Evolutionary conservation across 306 rosid genomes (phyloP), one percentile per base, ranked within the genome.

Genomic region (Dryas alaskensis): DNA sequence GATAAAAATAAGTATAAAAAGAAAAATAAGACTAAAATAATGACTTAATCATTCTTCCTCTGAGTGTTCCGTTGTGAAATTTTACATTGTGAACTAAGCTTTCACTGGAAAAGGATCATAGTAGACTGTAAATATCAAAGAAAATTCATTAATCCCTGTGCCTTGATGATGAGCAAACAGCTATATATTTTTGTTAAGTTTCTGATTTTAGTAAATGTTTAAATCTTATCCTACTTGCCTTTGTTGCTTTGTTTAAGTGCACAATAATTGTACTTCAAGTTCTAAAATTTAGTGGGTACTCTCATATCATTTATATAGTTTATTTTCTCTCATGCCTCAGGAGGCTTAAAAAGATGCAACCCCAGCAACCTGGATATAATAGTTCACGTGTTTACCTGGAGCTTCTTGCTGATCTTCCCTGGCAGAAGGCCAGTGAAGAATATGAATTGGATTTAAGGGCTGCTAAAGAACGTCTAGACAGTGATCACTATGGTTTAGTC

Each of bases 301-400:
- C 48, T 50, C 60, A 17, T 60, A 64, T 77, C 6, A 65, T 75
- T 76, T 47, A 69, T 69, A 10, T 43, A 55, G 44, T 10, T 57
- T 58, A 54, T 63, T 69, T 49, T 59, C 39, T 69, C 68, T 42
- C 76, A 31, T 64, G 50, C 81, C 74, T 73, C 84, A 94, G 99
- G 99, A 88, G 97, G 82, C 92, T 94, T 2, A 94, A 94, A 84
- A 91, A 94, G 81, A 94, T 92, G 99, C 97, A 94, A 79, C 99
- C 99, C 74, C 99, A 92, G 84, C 99, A 94, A 73, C 99, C 97
- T 62, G 99, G 97, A 61, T 94, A 94, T 82, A 89, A 72, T 73
- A 94, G 96, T 84, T 94, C 95, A 79, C 92, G 87, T 74, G 92
- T 89, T 73, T 92, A 94, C 84, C 89, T 94, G 77, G 99, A 94